These are phyloP conservation scores for Codiaeum variegatum DNA, from an alignment of 441 rosid species.

Conservation along the genomic window DNA sequence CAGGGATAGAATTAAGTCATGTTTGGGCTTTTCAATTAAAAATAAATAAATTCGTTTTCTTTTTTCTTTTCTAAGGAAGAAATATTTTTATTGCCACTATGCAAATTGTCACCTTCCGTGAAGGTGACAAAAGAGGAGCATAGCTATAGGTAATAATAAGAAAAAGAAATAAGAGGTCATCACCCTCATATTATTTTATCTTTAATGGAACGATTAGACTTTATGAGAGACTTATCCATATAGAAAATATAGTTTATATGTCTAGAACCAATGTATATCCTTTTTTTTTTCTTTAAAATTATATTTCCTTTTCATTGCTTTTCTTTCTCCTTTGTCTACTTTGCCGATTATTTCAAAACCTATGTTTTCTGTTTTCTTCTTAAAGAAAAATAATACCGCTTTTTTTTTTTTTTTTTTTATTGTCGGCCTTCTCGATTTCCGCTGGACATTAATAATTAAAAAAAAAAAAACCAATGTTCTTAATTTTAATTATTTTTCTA, in stretches of 20 bases:
- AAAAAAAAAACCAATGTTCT: no score
- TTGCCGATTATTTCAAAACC: background rate
- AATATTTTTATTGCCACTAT: no score
- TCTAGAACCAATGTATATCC: conserved; percentile 23
- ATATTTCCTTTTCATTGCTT: background rate
- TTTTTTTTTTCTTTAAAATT: no score
- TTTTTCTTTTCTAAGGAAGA: no score
- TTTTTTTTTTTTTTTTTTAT: background rate
- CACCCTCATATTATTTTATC: background rate
- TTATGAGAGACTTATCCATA: conserved; percentile 25
- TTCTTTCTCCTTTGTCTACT: background rate
- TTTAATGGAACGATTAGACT: conserved; percentile 28
- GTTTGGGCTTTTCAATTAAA: no score
- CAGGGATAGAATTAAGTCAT: no score
- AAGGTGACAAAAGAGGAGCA: conserved; percentile 16
- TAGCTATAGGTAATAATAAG: background rate
- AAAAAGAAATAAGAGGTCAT: background rate
- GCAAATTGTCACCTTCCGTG: conserved; percentile 22
- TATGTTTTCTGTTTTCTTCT: background rate
- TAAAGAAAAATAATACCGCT: background rate
- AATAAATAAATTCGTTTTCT: no score
- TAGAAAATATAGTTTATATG: background rate
- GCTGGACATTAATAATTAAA: no score
- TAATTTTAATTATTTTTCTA: no score
- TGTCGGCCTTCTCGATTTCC: no score